Evolutionary conservation across 768 basidiomycete species (phyloP), one percentile per base, ranked within the genome.

Genomic region (Kwoniella dejecticola): DNA sequence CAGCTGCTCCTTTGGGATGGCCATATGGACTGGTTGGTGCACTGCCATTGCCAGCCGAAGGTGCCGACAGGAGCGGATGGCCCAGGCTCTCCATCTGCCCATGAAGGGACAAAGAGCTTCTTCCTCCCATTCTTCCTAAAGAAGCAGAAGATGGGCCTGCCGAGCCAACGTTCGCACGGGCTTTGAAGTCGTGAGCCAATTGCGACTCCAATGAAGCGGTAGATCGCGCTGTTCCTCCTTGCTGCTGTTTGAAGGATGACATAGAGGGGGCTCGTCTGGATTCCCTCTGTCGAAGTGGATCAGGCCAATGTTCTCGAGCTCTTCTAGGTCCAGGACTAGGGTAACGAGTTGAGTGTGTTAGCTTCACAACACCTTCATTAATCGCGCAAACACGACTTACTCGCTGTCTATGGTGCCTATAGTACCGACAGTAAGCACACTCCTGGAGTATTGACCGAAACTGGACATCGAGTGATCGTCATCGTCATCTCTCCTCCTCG

Each of bases 391-490:
- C 7, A 21, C 27, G 4, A 76, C 77, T 78, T 56, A 78, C 77
- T 78, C 77, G 72, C 75, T 77, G 50, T 78, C 78, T 21, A 80
- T 63, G 17, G 75, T 79, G 11, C 63, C 74, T 24, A 79, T 64
- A 1, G 75, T 76, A 47, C 75, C 53, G 15, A 65, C 67, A 53
- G 72, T 74, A 17, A 75, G 45, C 38, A 71, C 76, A 33, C 60
- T 64, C 17, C 73, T 44, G 12, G 67, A 70, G 41, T 66, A 68
- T 24, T 63, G 57, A 60, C 68, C 74, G 46, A 70, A 67, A 41
- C 71, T 75, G 21, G 71, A 74, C 57, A 70, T 75, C 29, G 78
- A 78, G 60, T 80, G 79, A 62, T 79, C 79, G 52, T 77, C 75
- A 42, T 76, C 76, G 26, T 72, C 73, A 66, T 77, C 74, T 50